Base-by-base conservation (phyloP, 1,139 yeast genomes). In the Yamadazyma pseudoaaseri region DNA sequence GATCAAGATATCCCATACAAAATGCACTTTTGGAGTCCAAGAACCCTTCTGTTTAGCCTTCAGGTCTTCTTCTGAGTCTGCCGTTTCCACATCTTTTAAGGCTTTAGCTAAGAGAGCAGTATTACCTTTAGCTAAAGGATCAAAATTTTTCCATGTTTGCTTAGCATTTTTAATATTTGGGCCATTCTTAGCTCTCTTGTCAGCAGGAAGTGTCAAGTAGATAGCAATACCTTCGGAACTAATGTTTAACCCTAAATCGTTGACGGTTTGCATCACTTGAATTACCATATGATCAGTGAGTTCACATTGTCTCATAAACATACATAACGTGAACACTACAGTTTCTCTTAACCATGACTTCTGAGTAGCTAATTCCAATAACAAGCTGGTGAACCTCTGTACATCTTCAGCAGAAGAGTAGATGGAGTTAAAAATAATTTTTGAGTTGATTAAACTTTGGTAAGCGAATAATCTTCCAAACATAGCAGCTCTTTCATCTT, bases 291-390 rank as follows among this genome's bases (percentile, higher is more conserved):
- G 44, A 5, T 47, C 52, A 26, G 54, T 53, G 20, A 41, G 28
- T 3, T 36, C 26, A 16, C 45, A 28, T 31, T 41, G 32, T 22
- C 21, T 37, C 7, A 69, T 47, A 32, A 83, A 69, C 35, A 76
- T 80, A 45, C 76, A 77, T 32, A 90, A 64, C 1, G 95, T 81
- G 51, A 72, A 85, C 44, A 86, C 68, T 27, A 89, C 73, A 4
- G 95, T 78, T 58, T 90, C 97, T 40, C 95, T 67, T 29, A 90
- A 73, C 97, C 97, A 90, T 3, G 87, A 74, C 56, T 90, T 90
- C 20, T 63, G 48, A 17, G 66, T 56, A 0, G 95, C 75, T 38
- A 90, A 64, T 16, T 73, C 76, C n/a, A 86, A 56, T 26, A 85
- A 52, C 22, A 65, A 56, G 5, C 66, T 61, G 17, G 74, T 61